Conservation (phyloP, 208 protist species). For the Herpetomonas tarakana region DNA sequence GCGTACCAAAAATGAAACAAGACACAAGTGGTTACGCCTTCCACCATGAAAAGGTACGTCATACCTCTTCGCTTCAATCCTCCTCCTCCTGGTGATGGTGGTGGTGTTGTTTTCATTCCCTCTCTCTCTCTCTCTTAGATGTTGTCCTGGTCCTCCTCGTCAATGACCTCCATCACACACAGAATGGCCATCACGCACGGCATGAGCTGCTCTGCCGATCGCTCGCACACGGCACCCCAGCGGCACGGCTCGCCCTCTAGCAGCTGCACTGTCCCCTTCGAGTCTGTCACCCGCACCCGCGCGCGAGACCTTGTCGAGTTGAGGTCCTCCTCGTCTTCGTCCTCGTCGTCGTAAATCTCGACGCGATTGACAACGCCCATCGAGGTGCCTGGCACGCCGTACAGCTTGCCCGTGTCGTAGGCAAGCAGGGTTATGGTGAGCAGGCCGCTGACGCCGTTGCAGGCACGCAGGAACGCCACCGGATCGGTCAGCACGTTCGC, state of each 20-base stretch:
- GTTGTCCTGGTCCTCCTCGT: slow-evolving; percentile 16
- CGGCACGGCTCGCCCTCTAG: slow-evolving; percentile 78
- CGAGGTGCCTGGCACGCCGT: slow-evolving; percentile 72
- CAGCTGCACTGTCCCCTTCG: slow-evolving; percentile 60
- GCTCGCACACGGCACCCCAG: slow-evolving; percentile 60
- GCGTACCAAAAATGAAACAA: no score
- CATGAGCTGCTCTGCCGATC: slow-evolving; percentile 44
- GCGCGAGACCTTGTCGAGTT: neutral
- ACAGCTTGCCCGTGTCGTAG: slow-evolving; percentile 74
- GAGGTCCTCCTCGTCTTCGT: slow-evolving; percentile 18
- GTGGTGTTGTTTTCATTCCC: no score
- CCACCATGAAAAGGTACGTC: no score
- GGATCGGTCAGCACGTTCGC: slow-evolving; percentile 13
- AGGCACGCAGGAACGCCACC: slow-evolving; percentile 39
- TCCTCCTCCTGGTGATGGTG: no score
- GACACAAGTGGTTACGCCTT: no score
- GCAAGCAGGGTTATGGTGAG: slow-evolving; percentile 71
- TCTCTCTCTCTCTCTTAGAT: no score
- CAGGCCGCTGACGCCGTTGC: slow-evolving; percentile 47
- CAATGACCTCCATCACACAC: slow-evolving; percentile 40
- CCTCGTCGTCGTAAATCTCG: slow-evolving; percentile 4
- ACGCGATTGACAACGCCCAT: slow-evolving; percentile 81
- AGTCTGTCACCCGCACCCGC: neutral
- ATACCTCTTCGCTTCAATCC: no score
- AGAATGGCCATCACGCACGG: slow-evolving; percentile 46